Conservation (phyloP, 768 basidiomycete species). For the Lentinula raphanica region DNA sequence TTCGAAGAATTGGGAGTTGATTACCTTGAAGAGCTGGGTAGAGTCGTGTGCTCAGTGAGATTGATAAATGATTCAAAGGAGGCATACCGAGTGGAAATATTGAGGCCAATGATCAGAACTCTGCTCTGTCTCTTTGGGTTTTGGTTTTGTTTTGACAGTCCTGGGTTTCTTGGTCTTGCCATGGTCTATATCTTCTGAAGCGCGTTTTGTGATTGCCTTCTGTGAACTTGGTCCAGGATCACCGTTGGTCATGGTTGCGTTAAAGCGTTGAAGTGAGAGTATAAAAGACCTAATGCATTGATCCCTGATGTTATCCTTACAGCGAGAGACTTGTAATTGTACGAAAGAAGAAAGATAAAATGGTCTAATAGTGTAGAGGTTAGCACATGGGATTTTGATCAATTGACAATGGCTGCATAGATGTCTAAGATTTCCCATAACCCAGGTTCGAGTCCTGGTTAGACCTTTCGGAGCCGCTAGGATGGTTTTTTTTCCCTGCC, state of each 20-base stretch:
- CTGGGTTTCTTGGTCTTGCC: not conserved
- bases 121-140: not conserved
- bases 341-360: not conserved
- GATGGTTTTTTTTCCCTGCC: not conserved
- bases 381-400: not conserved
- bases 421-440: not conserved
- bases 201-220: not conserved
- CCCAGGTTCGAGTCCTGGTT: constrained; percentile 9
- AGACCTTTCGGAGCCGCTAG: not conserved
- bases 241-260: not conserved
- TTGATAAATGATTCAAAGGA: not conserved
- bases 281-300: no score
- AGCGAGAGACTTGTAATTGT: no score
- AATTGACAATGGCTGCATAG: no score
- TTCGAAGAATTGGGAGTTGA: no score
- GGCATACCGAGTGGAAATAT: constrained; percentile 3
- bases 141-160: not conserved
- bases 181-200: not conserved
- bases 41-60: not conserved
- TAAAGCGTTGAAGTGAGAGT: no score
- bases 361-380: constrained; percentile 1
- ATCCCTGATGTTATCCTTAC: no score
- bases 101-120: not conserved
- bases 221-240: not conserved
- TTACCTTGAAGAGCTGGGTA: not conserved